Conservation (phyloP, 1,284 basidiomycete species). For the Trametes hirsuta region DNA sequence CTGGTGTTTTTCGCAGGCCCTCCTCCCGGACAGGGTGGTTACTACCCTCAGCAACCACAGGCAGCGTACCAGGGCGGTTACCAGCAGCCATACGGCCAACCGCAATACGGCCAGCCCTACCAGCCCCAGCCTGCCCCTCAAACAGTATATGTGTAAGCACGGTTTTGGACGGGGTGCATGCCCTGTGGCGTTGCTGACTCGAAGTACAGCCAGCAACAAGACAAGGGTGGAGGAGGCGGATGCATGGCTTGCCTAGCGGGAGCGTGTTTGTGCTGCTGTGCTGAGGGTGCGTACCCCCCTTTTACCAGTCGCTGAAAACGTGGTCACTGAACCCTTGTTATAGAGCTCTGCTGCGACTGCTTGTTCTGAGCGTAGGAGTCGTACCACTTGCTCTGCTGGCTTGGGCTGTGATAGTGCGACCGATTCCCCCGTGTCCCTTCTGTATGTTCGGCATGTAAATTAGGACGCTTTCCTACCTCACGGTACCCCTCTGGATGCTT, state of each 20-base stretch:
- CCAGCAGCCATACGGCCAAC: constrained; percentile 43
- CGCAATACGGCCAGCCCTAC: constrained; percentile 44
- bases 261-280: constrained; percentile 74
- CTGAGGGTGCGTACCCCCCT: constrained; percentile 61
- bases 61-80: constrained; percentile 48
- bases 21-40: constrained; percentile 66
- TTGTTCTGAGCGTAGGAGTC: constrained; percentile 49
- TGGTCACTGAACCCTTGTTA: constrained; percentile 13
- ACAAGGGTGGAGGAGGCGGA: constrained; percentile 46
- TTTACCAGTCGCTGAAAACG: not conserved
- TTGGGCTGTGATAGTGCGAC: constrained; percentile 13
- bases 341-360: constrained; percentile 75
- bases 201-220: constrained; percentile 33
- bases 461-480: constrained; percentile 15
- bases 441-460: constrained; percentile 22
- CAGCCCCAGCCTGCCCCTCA: constrained; percentile 73
- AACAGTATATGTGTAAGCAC: constrained; percentile 71
- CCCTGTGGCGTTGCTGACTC: not conserved
- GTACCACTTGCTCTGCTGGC: constrained; percentile 17
- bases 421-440: constrained; percentile 4
- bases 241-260: constrained; percentile 77
- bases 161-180: not conserved
- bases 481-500: not conserved
- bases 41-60: constrained; percentile 32
- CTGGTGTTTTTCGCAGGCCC: constrained; percentile 44